Evolutionary conservation across 2,329 filamentous ascomycete species (phyloP), one percentile per base, ranked within the genome.

Genomic region (Pyrenophora tritici-repentis): DNA sequence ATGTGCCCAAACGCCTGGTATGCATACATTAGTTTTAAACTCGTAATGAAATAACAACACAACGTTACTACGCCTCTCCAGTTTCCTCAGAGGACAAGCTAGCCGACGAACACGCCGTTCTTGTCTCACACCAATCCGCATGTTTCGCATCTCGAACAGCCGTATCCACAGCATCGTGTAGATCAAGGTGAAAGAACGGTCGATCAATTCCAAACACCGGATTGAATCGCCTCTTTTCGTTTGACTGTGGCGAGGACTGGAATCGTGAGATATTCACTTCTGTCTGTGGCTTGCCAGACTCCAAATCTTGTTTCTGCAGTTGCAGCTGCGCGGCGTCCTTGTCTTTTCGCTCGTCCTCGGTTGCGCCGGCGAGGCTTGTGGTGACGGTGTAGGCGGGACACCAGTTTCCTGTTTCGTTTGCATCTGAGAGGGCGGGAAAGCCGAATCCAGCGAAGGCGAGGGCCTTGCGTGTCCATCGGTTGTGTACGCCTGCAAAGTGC

Each of bases 391-490:
- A 69, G 2, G 59, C 55, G 4, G 66, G 63, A 56, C 56, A 60
- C 63, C 65, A 69, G 13, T 40, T 55, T 1, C 53, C 55, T 9
- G 58, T 32, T 7, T 45, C 46, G 1, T 56, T 50, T 1, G 29
- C 20, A 9, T 45, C 47, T 13, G 38, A 42, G 1, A 16, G n/a
- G 7, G 56, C 46, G 2, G 65, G 78, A 47, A 74, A 79, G 0
- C 82, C 82, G 54, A 84, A 84, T 1, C 81, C 81, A 3, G 80
- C 81, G 5, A 78, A 78, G 1, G 77, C 76, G 2, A 85, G 72
- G 1, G 82, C 81, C n/a, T 81, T 78, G 51, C 81, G 78, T 2
- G 82, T 80, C 82, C 82, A 85, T 32, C 79, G 76, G 56, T 81
- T 83, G 52, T 76, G 74, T 17, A 84, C 75, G 48, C 78, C 73